Evolutionary conservation across 495 filamentous ascomycete species (phyloP).

Genomic region (Penicillium arizonense): DNA sequence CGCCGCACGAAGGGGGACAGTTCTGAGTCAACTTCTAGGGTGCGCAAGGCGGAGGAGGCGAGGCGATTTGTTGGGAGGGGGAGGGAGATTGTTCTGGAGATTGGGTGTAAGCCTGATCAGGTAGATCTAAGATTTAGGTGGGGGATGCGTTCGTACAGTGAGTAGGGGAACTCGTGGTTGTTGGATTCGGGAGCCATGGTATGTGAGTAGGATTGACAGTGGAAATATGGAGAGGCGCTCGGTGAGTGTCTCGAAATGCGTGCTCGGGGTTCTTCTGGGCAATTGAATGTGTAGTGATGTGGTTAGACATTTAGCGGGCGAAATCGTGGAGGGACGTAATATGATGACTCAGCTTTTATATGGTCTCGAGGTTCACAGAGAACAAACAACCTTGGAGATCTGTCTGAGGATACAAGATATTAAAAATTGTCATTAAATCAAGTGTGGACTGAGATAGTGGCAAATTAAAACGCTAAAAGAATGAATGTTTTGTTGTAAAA

Average conservation of each 20-base stretch:
- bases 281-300: too few relatives aligned
- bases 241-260: too few relatives aligned
- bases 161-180: constrained; percentile 65
- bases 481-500: not conserved
- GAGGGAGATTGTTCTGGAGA: constrained; percentile 66
- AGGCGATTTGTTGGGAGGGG: constrained; percentile 83
- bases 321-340: not conserved
- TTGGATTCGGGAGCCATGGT: constrained; percentile 26
- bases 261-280: too few relatives aligned
- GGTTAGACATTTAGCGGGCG: not conserved
- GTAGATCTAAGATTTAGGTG: not conserved
- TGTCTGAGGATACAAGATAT: too few relatives aligned
- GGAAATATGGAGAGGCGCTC: too few relatives aligned
- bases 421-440: too few relatives aligned
- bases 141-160: constrained; percentile 53
- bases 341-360: not conserved
- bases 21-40: constrained; percentile 83
- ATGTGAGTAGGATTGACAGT: not conserved
- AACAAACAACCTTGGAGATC: too few relatives aligned
- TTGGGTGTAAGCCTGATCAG: not conserved
- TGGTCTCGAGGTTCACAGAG: not conserved
- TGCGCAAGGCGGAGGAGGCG: constrained; percentile 70
- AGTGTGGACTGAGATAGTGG: too few relatives aligned
- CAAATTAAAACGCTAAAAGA: not conserved
- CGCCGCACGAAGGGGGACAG: constrained; percentile 80